phyloP scores from a whole-genome alignment of 2,329 filamentous ascomycete genomes.

The Colletotrichum theobromicola region DNA sequence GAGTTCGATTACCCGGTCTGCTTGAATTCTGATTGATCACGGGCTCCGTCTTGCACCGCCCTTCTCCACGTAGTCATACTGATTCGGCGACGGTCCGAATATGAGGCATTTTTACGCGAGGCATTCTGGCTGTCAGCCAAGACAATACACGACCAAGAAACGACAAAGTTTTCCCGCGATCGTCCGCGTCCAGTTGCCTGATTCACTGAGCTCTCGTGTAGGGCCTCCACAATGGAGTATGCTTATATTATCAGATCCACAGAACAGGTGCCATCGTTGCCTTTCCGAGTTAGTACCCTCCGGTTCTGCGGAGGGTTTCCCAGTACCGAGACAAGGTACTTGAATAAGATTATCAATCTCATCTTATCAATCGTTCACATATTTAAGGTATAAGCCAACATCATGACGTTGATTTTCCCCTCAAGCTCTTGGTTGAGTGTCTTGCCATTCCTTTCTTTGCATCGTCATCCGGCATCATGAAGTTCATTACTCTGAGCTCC shows the following conservation, averaged over 20 bases:
- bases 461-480: neutral
- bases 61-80: neutral
- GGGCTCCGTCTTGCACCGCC: neutral
- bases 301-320: neutral
- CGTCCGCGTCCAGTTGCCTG: neutral
- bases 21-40: neutral
- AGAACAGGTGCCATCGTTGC: neutral
- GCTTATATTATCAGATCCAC: constrained; percentile 1
- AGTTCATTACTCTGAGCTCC: constrained; percentile 6
- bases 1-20: neutral
- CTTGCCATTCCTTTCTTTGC: neutral
- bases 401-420: neutral
- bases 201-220: neutral
- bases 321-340: neutral
- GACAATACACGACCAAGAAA: neutral
- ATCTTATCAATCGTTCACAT: neutral
- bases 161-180: neutral
- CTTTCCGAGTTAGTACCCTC: neutral
- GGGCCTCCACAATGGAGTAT: neutral
- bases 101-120: constrained; percentile 7
- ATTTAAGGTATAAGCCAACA: neutral
- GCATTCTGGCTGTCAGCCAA: neutral
- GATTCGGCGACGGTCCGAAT: neutral
- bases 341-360: neutral
- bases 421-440: neutral